Percentiles rank a stretch among this genome's conserved stretches.
These are phyloP conservation scores for Dysphania ambrosioides DNA, from an alignment of 148 eudicot species.

Conservation along the genomic window DNA sequence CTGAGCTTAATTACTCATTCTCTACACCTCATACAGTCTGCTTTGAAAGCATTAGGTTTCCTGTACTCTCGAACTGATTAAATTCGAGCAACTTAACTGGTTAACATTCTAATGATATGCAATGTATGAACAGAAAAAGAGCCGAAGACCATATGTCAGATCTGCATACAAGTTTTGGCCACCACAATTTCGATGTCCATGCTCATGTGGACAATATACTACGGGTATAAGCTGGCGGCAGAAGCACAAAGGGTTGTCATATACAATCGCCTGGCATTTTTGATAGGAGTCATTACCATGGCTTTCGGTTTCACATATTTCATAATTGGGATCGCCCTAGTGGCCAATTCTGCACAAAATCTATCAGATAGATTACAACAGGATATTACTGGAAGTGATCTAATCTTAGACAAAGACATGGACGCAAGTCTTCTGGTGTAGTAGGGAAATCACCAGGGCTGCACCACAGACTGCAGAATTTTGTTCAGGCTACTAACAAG, in stretches of 20 bases:
- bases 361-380: slow-evolving; percentile 20
- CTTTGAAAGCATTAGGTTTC: background rate
- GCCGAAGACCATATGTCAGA: slow-evolving; percentile 18
- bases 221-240: slow-evolving; percentile 36
- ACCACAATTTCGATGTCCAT: slow-evolving; percentile 29
- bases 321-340: slow-evolving; percentile 30
- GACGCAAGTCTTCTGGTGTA: slow-evolving; percentile 26
- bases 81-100: background rate
- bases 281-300: slow-evolving; percentile 35
- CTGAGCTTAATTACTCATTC: background rate
- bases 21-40: background rate
- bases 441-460: background rate
- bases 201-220: slow-evolving; percentile 35
- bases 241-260: slow-evolving; percentile 29
- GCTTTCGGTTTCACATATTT: slow-evolving; percentile 41
- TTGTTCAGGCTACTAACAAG: background rate
- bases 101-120: background rate
- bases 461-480: slow-evolving; percentile 6
- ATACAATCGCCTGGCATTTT: slow-evolving; percentile 28
- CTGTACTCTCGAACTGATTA: background rate
- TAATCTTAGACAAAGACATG: background rate
- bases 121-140: slow-evolving; percentile 26
- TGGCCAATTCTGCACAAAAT: slow-evolving; percentile 31
- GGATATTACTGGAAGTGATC: slow-evolving; percentile 1
- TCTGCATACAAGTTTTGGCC: slow-evolving; percentile 11